Conservation (phyloP, 352 stramenopile species). For the Globisporangium emineosum region DNA sequence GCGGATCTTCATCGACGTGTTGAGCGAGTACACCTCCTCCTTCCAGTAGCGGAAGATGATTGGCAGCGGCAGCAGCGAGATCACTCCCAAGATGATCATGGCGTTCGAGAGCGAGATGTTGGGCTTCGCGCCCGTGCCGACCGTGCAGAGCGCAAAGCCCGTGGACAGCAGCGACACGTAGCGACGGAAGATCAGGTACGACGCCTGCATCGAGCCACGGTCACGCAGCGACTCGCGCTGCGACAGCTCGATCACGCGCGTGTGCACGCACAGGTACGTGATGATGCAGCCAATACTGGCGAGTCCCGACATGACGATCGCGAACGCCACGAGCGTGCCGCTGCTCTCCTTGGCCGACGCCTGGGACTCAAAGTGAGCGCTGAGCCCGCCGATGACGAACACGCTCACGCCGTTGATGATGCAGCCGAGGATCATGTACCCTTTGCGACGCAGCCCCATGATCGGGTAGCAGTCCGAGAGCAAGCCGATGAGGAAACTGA, state of each 20-base stretch:
- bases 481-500: slow-evolving; percentile 89
- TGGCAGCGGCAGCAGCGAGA: slow-evolving; percentile 28
- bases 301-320: slow-evolving; percentile 26
- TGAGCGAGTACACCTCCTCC: slow-evolving; percentile 33
- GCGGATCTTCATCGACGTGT: slow-evolving; percentile 30
- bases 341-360: slow-evolving; percentile 5
- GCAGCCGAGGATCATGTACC: slow-evolving; percentile 88
- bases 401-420: slow-evolving; percentile 60
- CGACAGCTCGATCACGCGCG: slow-evolving; percentile 37
- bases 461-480: slow-evolving; percentile 90
- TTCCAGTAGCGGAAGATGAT: slow-evolving; percentile 33
- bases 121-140: slow-evolving; percentile 15
- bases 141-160: slow-evolving; percentile 16
- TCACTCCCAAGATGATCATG: slow-evolving; percentile 29
- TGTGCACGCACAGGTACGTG: slow-evolving; percentile 41
- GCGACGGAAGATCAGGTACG: slow-evolving; percentile 38
- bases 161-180: slow-evolving; percentile 18
- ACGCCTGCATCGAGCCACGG: slow-evolving; percentile 26
- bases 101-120: slow-evolving; percentile 25
- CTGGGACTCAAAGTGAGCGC: slow-evolving; percentile 39
- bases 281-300: slow-evolving; percentile 39
- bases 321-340: slow-evolving; percentile 20
- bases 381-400: slow-evolving; percentile 53
- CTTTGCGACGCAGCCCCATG: slow-evolving; percentile 85
- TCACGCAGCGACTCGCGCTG: slow-evolving; percentile 33